Base-by-base conservation (phyloP, 257 asterid species). In the Penstemon newberryi region DNA sequence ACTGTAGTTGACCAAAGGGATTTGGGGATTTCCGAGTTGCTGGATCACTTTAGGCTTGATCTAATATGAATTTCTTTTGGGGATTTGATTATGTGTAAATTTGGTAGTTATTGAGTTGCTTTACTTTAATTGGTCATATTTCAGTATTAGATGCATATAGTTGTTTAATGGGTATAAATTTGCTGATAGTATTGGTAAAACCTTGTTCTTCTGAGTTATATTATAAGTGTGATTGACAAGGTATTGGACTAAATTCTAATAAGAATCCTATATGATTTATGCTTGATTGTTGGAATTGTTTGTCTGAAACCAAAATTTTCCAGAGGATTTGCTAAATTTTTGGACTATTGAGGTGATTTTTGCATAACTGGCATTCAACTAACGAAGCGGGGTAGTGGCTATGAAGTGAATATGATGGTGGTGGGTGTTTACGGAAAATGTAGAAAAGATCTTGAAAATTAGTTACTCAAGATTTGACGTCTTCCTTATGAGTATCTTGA, bases 31-130 rank as follows among this genome's bases (percentile, higher is more conserved):
- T 72, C 60, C 66, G 49, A 1, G 38, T 18, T 7, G 65, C 53
- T 67, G 68, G 82, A 81, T 11, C 60, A 56, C 25, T 25, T 55
- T 49, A 13, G 49, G 74, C 37, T 71, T 70, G 73, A 72, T 67
- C 74, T 67, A 41, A 51, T 61, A 39, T 71, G 60, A 54, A 11
- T 58, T 66, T 37, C 60, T 39, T 44, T 57, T 56, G 36, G 53
- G 55, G 46, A 60, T 42, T 51, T 54, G 10, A 9, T 39, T 4
- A 39, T n/a, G n/a, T 54, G 13, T 10, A 44, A 12, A 33, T 63
- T 33, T 13, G 70, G 57, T 46, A 56, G 55, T 61, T 44, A 41
- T 56, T 42, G 10, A 44, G 36, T 50, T 56, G 69, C 43, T 66
- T 56, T 19, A 19, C 43, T 39, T 50, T 50, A 33, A 50, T 46